Percentiles rank a stretch among this genome's conserved stretches.
Conservation (phyloP, 2,329 filamentous ascomycete genomes). For the Botrytis medusae region DNA sequence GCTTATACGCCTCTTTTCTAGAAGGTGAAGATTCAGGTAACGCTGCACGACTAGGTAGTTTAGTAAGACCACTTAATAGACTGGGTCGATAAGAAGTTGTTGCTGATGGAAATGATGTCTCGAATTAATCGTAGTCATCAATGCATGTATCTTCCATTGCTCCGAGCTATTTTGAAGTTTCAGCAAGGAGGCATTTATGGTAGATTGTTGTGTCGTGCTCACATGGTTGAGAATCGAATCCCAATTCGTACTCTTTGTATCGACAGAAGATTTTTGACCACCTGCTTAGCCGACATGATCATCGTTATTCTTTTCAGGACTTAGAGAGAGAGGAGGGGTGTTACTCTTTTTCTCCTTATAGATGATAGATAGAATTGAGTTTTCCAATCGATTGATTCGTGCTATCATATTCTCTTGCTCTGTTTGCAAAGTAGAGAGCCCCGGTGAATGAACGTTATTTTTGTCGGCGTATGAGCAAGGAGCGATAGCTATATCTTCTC, state of each 20-base stretch:
- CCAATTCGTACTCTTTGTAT: constrained; percentile 53
- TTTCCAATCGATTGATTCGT: constrained; percentile 54
- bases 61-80: background rate
- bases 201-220: constrained; percentile 31
- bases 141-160: background rate
- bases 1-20: background rate
- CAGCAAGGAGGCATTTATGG: background rate
- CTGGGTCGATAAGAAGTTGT: background rate
- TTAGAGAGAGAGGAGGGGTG: background rate
- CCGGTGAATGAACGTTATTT: constrained; percentile 43
- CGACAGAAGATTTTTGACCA: constrained; percentile 26
- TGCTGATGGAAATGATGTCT: background rate
- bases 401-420: constrained; percentile 51
- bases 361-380: constrained; percentile 56
- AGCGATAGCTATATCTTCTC: constrained; percentile 43
- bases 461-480: constrained; percentile 53
- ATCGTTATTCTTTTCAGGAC: background rate
- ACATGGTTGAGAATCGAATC: constrained; percentile 60
- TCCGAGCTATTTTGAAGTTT: background rate
- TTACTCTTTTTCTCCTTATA: constrained; percentile 22
- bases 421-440: constrained; percentile 19
- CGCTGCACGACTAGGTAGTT: background rate
- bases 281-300: constrained; percentile 19
- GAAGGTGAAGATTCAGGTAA: background rate
- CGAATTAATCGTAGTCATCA: background rate